Percentiles rank a stretch among this genome's conserved stretches.
These are phyloP conservation scores for Lophiotrema nucula DNA, from an alignment of 495 filamentous ascomycete genomes.

Conservation along the genomic window DNA sequence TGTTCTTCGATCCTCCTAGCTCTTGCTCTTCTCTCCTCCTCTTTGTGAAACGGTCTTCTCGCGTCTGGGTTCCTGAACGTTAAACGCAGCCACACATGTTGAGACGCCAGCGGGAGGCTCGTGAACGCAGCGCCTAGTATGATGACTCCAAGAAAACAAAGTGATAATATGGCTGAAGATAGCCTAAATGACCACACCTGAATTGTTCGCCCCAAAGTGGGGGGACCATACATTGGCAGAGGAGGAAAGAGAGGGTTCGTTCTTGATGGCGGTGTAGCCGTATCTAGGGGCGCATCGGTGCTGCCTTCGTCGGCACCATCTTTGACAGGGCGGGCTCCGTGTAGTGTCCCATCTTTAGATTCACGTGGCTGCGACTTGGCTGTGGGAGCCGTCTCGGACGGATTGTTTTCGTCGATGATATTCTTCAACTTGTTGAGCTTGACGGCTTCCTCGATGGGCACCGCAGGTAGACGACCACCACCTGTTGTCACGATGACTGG, in stretches of 20 bases:
- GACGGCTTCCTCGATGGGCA: constrained; percentile 63
- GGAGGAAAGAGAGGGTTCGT: constrained; percentile 88
- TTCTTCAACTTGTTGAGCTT: constrained; percentile 64
- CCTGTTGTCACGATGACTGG: constrained; percentile 67
- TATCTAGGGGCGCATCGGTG: constrained; percentile 41
- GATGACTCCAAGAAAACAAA: constrained; percentile 72
- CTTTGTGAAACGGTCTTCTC: constrained; percentile 64
- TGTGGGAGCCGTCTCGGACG: constrained; percentile 18
- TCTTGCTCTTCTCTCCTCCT: constrained; percentile 60
- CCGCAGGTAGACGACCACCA: constrained; percentile 62
- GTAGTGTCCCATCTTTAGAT: constrained; percentile 37
- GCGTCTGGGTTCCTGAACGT: constrained; percentile 57
- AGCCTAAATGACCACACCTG: constrained; percentile 62
- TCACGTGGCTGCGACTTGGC: constrained; percentile 4
- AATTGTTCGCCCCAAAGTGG: constrained; percentile 60
- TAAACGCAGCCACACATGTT: constrained; percentile 48
- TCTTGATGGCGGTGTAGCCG: constrained; percentile 54
- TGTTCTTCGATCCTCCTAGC: constrained; percentile 56
- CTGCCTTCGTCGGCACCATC: constrained; percentile 21
- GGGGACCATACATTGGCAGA: constrained; percentile 77
- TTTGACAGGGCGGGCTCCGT: constrained; percentile 30
- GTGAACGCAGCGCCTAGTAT: constrained; percentile 70
- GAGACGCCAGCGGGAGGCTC: constrained; percentile 53
- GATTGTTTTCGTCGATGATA: constrained; percentile 43
- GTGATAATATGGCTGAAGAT: constrained; percentile 70